phyloP scores from a whole-genome alignment of 2,329 filamentous ascomycete genomes.

The Teratosphaeria epicoccoides region DNA sequence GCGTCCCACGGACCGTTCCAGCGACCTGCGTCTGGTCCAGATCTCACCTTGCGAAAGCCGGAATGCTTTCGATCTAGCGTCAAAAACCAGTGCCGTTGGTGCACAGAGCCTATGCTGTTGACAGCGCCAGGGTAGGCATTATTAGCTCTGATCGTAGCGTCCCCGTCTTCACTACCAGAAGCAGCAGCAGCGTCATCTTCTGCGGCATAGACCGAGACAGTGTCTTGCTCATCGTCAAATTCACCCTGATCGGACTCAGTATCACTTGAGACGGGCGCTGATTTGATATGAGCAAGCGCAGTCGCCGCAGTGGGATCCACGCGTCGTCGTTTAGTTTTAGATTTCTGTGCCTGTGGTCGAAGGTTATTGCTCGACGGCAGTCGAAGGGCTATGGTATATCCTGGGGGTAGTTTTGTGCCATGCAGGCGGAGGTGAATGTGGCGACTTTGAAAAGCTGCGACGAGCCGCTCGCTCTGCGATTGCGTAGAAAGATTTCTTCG shows the following conservation, averaged over 20 bases:
- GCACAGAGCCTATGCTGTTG: slow-evolving; percentile 56
- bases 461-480: slow-evolving; percentile 28
- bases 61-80: slow-evolving; percentile 50
- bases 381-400: slow-evolving; percentile 32
- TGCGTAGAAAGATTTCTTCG: neutral
- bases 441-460: slow-evolving; percentile 28
- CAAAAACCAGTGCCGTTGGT: slow-evolving; percentile 58
- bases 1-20: slow-evolving; percentile 39
- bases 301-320: slow-evolving; percentile 11
- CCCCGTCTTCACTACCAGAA: slow-evolving; percentile 16
- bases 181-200: slow-evolving; percentile 16
- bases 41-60: slow-evolving; percentile 41
- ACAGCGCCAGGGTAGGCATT: slow-evolving; percentile 58
- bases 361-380: slow-evolving; percentile 28
- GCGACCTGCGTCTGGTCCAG: slow-evolving; percentile 16
- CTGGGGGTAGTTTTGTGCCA: slow-evolving; percentile 27
- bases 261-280: slow-evolving; percentile 11
- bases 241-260: slow-evolving; percentile 4
- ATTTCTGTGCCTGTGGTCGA: slow-evolving; percentile 15
- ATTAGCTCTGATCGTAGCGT: slow-evolving; percentile 37
- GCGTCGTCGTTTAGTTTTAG: slow-evolving; percentile 20
- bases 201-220: neutral
- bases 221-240: slow-evolving; percentile 5
- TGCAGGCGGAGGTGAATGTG: slow-evolving; percentile 34
- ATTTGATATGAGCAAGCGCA: slow-evolving; percentile 1